Evolutionary conservation across 345 rosid genomes (phyloP), one percentile per base, ranked within the genome.

Genomic region (Eucalyptus erythrocorys): DNA sequence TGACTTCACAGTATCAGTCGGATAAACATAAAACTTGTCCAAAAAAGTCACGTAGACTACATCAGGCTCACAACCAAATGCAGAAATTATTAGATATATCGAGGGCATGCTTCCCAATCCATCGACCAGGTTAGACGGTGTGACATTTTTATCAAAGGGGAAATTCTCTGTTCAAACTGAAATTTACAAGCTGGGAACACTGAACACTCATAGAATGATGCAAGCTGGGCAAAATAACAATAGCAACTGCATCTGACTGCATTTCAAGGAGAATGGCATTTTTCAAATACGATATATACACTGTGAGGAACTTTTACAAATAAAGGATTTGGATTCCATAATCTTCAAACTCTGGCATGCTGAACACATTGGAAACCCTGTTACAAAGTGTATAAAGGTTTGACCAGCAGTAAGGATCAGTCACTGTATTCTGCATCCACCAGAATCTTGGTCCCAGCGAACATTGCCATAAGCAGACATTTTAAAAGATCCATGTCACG

Each of bases 401-500:
- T 37, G 81, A 10, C 7, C 81, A 3, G 3, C 13, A 40, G 81
- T 37, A 71, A 34, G 27, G 82, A 64, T 32, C 68, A 34, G 48
- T 96, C 92, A 97, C 43, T 94, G 99, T 89, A 96, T 94, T 90
- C 96, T 94, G 90, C 97, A 97, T 47, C 96, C 98, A 40, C 95
- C 96, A 4, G 98, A 87, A 87, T 94, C 95, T 85, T 92, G 91
- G 5, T 90, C 93, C 6, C 84, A 97, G n/a, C 91, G 92, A 10
- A 95, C 98, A 93, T 95, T 95, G 89, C 99, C 99, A 89, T 92
- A 97, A 80, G 99, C 96, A 79, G 98, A 93, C 87, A 96, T 90
- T 96, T 97, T 10, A 96, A 90, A 40, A 97, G 95, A 91, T 96
- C 99, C 99, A 97, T 95, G 89, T 97, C 99, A 7, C 99, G 95